Percentiles rank a stretch among this genome's conserved stretches.
Conservation (phyloP, 495 filamentous ascomycete species). For the Hypoxylon crocopeplum region DNA sequence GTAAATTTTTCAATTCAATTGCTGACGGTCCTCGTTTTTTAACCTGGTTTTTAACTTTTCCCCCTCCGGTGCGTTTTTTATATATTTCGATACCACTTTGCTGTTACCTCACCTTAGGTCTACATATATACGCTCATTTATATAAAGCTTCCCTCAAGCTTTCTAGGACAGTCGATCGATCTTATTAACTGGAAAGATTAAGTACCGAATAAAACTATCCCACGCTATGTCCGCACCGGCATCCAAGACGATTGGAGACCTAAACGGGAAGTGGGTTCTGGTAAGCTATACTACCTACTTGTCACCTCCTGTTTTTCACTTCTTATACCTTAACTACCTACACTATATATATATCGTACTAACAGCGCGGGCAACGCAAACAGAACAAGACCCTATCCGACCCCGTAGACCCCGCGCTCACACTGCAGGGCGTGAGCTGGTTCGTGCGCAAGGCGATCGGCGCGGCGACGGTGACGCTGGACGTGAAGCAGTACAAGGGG, state of each 20-base stretch:
- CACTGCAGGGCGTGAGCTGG: constrained; percentile 86
- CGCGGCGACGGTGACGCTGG: constrained; percentile 74
- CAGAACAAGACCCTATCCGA: constrained; percentile 78
- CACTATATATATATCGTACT: too few species aligned
- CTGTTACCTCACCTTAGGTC: too few species aligned
- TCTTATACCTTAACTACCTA: neutral
- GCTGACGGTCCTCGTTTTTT: too few species aligned
- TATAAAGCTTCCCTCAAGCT: too few species aligned
- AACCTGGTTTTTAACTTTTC: too few species aligned
- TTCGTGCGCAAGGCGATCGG: constrained; percentile 76
- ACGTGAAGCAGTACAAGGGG: constrained; percentile 67
- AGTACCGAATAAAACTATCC: too few species aligned
- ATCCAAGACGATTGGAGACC: constrained; percentile 71
- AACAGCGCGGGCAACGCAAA: neutral
- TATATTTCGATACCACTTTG: too few species aligned
- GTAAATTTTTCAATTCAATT: too few species aligned
- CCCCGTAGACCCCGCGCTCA: constrained; percentile 72
- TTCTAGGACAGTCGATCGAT: too few species aligned
- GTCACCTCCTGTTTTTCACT: neutral
- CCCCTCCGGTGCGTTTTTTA: too few species aligned
- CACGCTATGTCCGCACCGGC: constrained; percentile 82
- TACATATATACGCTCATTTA: too few species aligned
- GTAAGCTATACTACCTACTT: constrained; percentile 52
- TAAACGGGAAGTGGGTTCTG: constrained; percentile 81
- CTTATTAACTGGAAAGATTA: too few species aligned